phyloP scores from a whole-genome alignment of 2,329 filamentous ascomycete species.

The Scolecobasidium constrictum region DNA sequence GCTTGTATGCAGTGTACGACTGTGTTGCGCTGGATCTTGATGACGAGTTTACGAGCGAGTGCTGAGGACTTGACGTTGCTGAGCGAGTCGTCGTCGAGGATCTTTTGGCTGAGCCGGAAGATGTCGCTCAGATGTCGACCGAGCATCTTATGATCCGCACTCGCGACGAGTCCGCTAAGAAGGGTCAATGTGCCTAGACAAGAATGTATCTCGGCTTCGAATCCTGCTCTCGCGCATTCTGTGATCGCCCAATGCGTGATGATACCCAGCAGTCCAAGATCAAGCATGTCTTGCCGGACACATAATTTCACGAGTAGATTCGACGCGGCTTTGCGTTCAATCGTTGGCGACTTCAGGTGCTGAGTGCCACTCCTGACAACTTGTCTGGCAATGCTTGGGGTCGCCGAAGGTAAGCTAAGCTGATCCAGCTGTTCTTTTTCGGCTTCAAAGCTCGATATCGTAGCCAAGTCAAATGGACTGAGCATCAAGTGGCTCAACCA shows the following conservation, averaged over 20 bases:
- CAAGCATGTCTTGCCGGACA: conserved; percentile 82
- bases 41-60: conserved; percentile 66
- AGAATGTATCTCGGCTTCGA: conserved; percentile 51
- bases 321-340: conserved; percentile 83
- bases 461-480: conserved; percentile 81
- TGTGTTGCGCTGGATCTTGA: conserved; percentile 75
- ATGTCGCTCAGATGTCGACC: conserved; percentile 53
- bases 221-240: conserved; percentile 40
- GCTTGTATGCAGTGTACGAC: conserved; percentile 51
- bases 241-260: conserved; percentile 62
- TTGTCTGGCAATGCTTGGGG: conserved; percentile 61
- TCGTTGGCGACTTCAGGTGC: conserved; percentile 66
- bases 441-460: conserved; percentile 56
- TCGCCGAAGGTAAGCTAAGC: conserved; percentile 44
- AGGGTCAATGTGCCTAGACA: conserved; percentile 73
- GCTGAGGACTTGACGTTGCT: conserved; percentile 60
- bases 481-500: conserved; percentile 53
- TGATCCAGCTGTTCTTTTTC: conserved; percentile 23
- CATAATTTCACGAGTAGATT: conserved; percentile 68
- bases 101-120: conserved; percentile 52
- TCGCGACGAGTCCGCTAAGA: conserved; percentile 60
- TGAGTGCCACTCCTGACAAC: conserved; percentile 60
- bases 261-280: conserved; percentile 55
- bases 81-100: conserved; percentile 42
- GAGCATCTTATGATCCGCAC: conserved; percentile 65